phyloP scores from a whole-genome alignment of 2,329 filamentous ascomycete species.

The Colletotrichum caudatum region DNA sequence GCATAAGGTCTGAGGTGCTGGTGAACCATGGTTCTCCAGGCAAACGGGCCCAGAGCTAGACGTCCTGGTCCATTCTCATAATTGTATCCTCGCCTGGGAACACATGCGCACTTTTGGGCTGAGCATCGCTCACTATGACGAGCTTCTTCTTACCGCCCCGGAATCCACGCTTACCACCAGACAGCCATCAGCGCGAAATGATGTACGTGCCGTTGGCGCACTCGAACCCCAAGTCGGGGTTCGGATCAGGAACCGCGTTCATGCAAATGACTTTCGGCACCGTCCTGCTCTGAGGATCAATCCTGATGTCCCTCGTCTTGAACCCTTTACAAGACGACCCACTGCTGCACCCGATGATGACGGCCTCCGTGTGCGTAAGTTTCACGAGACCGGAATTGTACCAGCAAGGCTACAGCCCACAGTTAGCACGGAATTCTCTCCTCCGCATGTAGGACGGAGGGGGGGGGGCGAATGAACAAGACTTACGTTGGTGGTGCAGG shows the following conservation, averaged over 20 bases:
- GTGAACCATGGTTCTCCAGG: not conserved
- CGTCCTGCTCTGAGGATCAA: conserved; percentile 48
- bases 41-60: not conserved
- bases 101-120: not conserved
- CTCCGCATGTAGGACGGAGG: not conserved
- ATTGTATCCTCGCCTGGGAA: not conserved
- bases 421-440: not conserved
- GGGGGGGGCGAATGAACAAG: not conserved
- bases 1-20: not conserved
- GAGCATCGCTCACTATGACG: not conserved
- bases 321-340: conserved; percentile 54
- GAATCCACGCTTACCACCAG: not conserved
- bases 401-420: conserved; percentile 53
- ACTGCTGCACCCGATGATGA: conserved; percentile 57
- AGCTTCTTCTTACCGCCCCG: not conserved
- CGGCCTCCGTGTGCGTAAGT: conserved; percentile 54
- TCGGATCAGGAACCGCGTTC: conserved; percentile 50
- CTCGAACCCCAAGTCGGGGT: conserved; percentile 51
- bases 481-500: conserved; percentile 52
- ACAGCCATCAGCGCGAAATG: not conserved
- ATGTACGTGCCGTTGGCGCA: conserved; percentile 50
- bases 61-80: accelerated
- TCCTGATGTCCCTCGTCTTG: conserved; percentile 48
- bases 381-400: conserved; percentile 54
- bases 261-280: conserved; percentile 51